Base-by-base conservation (phyloP, 371 early-diverging fungal species). In the Nematocida ausubeli region DNA sequence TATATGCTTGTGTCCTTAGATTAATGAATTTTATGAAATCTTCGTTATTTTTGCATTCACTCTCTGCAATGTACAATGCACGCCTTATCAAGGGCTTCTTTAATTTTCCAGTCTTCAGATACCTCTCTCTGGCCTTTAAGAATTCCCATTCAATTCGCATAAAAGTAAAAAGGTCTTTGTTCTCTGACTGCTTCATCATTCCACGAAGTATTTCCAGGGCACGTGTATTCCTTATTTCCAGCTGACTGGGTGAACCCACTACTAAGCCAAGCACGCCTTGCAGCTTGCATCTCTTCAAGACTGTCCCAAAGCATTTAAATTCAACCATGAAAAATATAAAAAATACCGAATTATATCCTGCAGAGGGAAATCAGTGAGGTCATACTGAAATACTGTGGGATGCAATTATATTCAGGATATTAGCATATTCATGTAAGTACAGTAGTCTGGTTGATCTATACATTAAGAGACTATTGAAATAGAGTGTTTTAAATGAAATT, bases 81-180 rank as follows among this genome's bases (percentile, higher is more conserved):
- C 73, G 34, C 14, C 64, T 63, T 9, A 72, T 35, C 49, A 63
- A 51, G n/a, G 64, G 24, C 16, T 26, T 5, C 49, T 64, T 72
- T 9, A 58, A 12, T 42, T 49, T 62, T 1, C 35, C 37, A 19
- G n/a, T n/a, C 24, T 35, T 54, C 30, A 72, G 37, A 44, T 62
- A 72, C 24, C 9, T 44, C 12, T 51, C 39, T 64, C 73, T 47
- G 3, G 42, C 51, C 34, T 62, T 72, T 16, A 72, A 30, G 35
- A 72, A 72, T 1, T 32, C 47, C 64, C 22, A 34, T 64, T 72
- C 73, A 22, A 72, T 52, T 30, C 30, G 9, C 73, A 72, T 72
- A 24, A 24, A 19, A 14, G 12, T 19, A 14, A 34, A 14, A 47
- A 63, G 26, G 7, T 49, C 58, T 50, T 9, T 9, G 16, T 62